Evolutionary conservation across 1,284 basidiomycete species (phyloP), one percentile per base, ranked within the genome.

Genomic region (Boletus sp.): DNA sequence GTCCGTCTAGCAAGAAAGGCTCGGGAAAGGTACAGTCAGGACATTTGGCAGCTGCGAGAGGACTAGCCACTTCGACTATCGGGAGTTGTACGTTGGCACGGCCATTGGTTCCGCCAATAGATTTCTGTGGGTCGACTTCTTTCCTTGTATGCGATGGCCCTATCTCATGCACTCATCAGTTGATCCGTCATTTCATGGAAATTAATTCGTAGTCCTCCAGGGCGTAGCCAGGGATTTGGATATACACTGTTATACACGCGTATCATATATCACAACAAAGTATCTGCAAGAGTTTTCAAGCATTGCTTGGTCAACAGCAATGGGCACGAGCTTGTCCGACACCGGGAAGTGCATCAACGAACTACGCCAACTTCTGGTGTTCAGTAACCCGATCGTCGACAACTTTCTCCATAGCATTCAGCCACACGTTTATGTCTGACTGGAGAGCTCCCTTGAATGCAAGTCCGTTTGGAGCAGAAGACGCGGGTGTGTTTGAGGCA

Each of bases 341-440:
- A 24, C 33, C 22, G 24, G 15, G 27, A 22, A 36, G 20, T 5
- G 31, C 15, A 12, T 22, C 35, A 24, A 51, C 20, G 37, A 42
- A 58, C 56, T 69, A 74, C 15, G 6, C 42, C 51, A 71, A 46
- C 24, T 59, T 78, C 59, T 78, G 77, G n/a, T 80, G 76, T 60
- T 87, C 84, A 31, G 74, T 73, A 5, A 74, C 77, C 52, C 85
- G 82, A 44, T 83, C 80, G 43, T 76, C 68, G 22, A 95, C 82
- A 24, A 91, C 88, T 57, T 79, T 84, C 53, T 85, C 84, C 84
- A 96, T 91, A 11, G 91, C 92, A 33, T 83, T 78, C 56, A 93
- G 71, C 91, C 91, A 93, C 13, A 79, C 67, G 55, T 84, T 82
- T 29, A 89, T 80, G 53, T 81, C 74, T 3, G 80, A 77, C 31